A percentile compares a stretch with the other conserved stretches of the same genome.
Conservation (phyloP, 1,284 basidiomycete genomes). For the Rhodotorula glutinis region DNA sequence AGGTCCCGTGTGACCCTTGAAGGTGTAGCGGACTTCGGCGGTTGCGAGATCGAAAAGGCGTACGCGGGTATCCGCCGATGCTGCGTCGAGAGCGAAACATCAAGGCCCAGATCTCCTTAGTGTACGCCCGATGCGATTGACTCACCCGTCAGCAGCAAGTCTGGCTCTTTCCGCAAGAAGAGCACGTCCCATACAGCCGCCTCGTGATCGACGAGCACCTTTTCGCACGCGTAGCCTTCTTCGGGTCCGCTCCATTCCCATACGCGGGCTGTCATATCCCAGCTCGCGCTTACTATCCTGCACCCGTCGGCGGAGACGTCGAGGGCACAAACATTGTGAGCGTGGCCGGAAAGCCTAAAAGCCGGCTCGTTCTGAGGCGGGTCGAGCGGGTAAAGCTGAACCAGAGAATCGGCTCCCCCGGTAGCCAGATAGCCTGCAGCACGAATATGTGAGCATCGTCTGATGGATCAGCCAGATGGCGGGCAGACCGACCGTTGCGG, state of each 20-base stretch:
- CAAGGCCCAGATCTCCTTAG: too few relatives aligned
- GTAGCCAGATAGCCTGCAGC: constrained; percentile 71
- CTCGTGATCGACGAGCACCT: constrained; percentile 76
- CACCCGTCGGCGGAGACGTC: constrained; percentile 63
- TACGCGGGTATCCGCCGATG: constrained; percentile 91
- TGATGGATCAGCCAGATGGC: neutral
- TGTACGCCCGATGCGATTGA: neutral
- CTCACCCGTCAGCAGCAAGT: constrained; percentile 21
- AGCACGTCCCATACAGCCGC: constrained; percentile 94
- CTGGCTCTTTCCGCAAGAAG: constrained; percentile 67
- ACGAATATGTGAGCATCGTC: neutral
- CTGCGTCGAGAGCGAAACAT: constrained; percentile 51
- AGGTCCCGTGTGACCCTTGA: constrained; percentile 83
- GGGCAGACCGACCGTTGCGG: neutral
- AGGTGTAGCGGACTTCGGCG: constrained; percentile 46
- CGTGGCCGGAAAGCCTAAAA: constrained; percentile 62
- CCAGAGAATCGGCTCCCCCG: constrained; percentile 76
- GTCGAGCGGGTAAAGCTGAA: constrained; percentile 54
- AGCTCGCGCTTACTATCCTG: constrained; percentile 76
- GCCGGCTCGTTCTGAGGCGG: constrained; percentile 50
- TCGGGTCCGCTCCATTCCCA: constrained; percentile 55
- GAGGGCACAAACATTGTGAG: constrained; percentile 86
- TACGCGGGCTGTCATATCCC: constrained; percentile 93
- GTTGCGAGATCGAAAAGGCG: constrained; percentile 65
- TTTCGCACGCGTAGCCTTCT: constrained; percentile 58